Evolutionary conservation across 2,329 filamentous ascomycete species (phyloP).

Genomic region (Epichloe hybrida): DNA sequence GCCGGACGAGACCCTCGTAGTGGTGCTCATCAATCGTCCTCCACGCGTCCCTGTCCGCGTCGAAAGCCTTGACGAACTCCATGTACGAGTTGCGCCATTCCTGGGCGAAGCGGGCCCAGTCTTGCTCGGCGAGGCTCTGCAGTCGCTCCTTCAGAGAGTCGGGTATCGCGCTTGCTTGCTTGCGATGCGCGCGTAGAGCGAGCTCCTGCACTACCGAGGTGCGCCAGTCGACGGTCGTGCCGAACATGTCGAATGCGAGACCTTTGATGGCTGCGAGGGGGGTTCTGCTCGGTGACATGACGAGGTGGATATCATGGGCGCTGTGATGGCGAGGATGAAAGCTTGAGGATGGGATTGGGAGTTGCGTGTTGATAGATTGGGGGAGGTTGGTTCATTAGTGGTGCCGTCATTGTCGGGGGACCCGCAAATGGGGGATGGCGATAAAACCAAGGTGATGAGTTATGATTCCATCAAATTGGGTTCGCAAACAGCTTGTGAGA

Average conservation of each 20-base stretch:
- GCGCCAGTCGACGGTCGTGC: constrained; percentile 72
- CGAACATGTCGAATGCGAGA: constrained; percentile 64
- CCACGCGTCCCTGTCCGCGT: constrained; percentile 37
- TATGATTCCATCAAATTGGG: too few species aligned
- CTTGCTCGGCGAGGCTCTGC: constrained; percentile 34
- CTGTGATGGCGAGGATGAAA: too few species aligned
- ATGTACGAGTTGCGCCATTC: constrained; percentile 57
- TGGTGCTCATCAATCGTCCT: constrained; percentile 64
- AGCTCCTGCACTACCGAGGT: constrained; percentile 49
- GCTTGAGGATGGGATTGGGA: too few species aligned
- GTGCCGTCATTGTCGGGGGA: too few species aligned
- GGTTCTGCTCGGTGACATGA: not conserved
- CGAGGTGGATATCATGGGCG: too few species aligned
- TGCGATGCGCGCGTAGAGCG: constrained; percentile 31
- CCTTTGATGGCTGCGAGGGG: constrained; percentile 33
- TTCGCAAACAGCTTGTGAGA: too few species aligned
- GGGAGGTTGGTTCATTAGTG: too few species aligned
- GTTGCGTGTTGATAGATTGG: too few species aligned
- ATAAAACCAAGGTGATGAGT: too few species aligned
- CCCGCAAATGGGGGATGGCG: too few species aligned
- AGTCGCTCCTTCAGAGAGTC: constrained; percentile 33
- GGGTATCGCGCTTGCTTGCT: constrained; percentile 34
- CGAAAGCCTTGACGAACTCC: constrained; percentile 42
- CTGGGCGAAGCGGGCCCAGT: constrained; percentile 54
- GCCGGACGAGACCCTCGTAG: constrained; percentile 41